A percentile compares a stretch with the other conserved stretches of the same genome.
These are phyloP conservation scores for Globisporangium paroecandrum DNA, from an alignment of 352 stramenopile genomes.

Conservation along the genomic window DNA sequence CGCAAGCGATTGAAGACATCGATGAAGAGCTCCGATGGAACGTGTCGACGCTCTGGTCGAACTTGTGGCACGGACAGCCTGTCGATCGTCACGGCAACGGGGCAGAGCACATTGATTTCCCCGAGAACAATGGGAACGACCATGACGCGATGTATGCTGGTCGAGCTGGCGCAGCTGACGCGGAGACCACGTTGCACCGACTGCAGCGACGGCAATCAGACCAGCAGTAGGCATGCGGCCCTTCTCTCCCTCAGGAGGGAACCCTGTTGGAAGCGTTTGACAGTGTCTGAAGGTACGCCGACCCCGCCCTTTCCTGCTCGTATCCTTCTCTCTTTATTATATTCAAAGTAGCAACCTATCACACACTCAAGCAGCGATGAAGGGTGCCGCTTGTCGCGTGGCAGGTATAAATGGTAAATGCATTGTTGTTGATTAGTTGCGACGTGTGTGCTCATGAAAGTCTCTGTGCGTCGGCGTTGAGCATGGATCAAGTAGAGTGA, in stretches of 20 bases:
- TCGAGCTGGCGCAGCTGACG: neutral
- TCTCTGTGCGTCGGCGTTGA: too few relatives aligned
- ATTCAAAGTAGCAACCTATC: constrained; percentile 1
- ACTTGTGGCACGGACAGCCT: constrained; percentile 18
- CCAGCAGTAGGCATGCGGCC: neutral
- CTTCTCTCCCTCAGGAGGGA: neutral
- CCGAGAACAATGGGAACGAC: neutral
- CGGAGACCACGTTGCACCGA: constrained; percentile 21
- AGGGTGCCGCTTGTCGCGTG: neutral
- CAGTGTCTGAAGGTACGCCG: neutral
- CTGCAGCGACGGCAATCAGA: constrained; percentile 17
- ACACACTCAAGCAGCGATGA: neutral
- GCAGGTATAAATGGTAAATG: constrained; percentile 1
- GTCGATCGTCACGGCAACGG: constrained; percentile 2
- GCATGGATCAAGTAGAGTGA: too few relatives aligned
- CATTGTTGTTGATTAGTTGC: constrained; percentile 10
- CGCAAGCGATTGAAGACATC: constrained; percentile 33
- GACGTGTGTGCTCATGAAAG: neutral
- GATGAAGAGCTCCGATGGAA: constrained; percentile 38
- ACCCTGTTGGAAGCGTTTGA: neutral
- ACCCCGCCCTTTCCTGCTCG: neutral
- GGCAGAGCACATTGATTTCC: constrained; percentile 12
- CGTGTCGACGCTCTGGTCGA: constrained; percentile 33
- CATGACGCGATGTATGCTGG: neutral
- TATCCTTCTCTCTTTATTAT: constrained; percentile 3